Evolutionary conservation across 306 rosid species (phyloP).

Genomic region (Cucurbita ficifolia): DNA sequence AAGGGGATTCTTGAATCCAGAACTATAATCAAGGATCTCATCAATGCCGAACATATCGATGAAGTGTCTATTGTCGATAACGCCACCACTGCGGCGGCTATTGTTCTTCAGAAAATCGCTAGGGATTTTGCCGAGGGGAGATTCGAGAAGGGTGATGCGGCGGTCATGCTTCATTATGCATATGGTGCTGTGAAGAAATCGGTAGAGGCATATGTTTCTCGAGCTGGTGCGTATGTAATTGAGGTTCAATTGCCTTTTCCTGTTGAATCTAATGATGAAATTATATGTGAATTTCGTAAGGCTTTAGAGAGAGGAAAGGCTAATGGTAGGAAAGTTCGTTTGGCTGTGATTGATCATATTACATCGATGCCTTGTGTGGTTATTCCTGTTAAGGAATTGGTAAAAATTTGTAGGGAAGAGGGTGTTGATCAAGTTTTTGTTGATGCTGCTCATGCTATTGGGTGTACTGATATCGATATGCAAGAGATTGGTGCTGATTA

Average conservation of each 20-base stretch:
- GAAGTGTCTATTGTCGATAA: slow-evolving; percentile 88
- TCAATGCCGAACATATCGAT: slow-evolving; percentile 60
- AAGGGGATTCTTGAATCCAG: slow-evolving; percentile 43
- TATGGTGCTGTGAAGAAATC: slow-evolving; percentile 88
- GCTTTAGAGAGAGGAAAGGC: slow-evolving; percentile 61
- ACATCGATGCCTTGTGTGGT: slow-evolving; percentile 95
- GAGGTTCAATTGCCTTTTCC: slow-evolving; percentile 89
- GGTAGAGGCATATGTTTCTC: slow-evolving; percentile 69
- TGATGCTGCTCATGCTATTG: slow-evolving; percentile 93
- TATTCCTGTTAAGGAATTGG: slow-evolving; percentile 65
- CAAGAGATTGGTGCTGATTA: slow-evolving; percentile 84
- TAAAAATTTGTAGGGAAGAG: slow-evolving; percentile 81
- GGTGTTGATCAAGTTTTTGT: slow-evolving; percentile 86
- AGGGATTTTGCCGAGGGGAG: slow-evolving; percentile 66
- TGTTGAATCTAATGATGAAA: slow-evolving; percentile 52
- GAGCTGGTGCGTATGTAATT: slow-evolving; percentile 73
- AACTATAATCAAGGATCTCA: slow-evolving; percentile 37
- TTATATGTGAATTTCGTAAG: slow-evolving; percentile 46
- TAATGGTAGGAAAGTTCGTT: slow-evolving; percentile 55
- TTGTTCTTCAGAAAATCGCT: slow-evolving; percentile 67
- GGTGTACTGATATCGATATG: slow-evolving; percentile 78
- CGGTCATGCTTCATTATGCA: slow-evolving; percentile 78
- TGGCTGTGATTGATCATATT: slow-evolving; percentile 90
- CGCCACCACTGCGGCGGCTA: slow-evolving; percentile 99
- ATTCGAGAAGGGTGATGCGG: slow-evolving; percentile 57